These are phyloP conservation scores for Trichosanthes cucumerina DNA, from an alignment of 306 rosid species.

Conservation along the genomic window DNA sequence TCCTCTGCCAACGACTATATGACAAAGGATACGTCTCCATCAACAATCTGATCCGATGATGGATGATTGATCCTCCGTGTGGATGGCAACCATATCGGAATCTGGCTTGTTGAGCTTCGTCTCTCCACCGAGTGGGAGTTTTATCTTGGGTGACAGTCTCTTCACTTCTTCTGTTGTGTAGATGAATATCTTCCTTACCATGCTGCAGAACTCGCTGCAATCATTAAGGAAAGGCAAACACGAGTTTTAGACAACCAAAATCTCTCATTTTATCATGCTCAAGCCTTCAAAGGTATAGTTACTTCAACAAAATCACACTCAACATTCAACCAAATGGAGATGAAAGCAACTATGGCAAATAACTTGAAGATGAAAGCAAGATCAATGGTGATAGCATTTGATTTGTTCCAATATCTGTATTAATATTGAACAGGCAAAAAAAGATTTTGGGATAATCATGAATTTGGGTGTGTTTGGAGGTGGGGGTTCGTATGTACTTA, in stretches of 20 bases:
- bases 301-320: neutral
- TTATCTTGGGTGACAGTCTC: constrained; percentile 77
- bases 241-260: neutral
- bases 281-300: neutral
- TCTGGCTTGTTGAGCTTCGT: constrained; percentile 50
- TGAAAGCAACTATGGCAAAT: neutral
- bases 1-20: neutral
- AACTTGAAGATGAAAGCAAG: neutral
- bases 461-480: neutral
- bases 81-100: constrained; percentile 44
- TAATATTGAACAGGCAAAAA: neutral
- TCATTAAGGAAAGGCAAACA: neutral
- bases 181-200: constrained; percentile 86
- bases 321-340: neutral
- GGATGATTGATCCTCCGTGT: constrained; percentile 68
- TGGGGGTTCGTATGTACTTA: constrained; percentile 29
- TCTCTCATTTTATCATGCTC: constrained; percentile 2
- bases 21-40: constrained; percentile 2
- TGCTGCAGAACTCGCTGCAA: constrained; percentile 88
- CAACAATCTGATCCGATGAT: constrained; percentile 61
- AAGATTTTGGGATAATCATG: neutral
- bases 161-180: constrained; percentile 83
- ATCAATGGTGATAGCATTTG: neutral
- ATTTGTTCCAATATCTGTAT: neutral
- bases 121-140: constrained; percentile 43